Evolutionary conservation across 1,284 basidiomycete species (phyloP), one percentile per base, ranked within the genome.

Genomic region (Phylloporus sp.): DNA sequence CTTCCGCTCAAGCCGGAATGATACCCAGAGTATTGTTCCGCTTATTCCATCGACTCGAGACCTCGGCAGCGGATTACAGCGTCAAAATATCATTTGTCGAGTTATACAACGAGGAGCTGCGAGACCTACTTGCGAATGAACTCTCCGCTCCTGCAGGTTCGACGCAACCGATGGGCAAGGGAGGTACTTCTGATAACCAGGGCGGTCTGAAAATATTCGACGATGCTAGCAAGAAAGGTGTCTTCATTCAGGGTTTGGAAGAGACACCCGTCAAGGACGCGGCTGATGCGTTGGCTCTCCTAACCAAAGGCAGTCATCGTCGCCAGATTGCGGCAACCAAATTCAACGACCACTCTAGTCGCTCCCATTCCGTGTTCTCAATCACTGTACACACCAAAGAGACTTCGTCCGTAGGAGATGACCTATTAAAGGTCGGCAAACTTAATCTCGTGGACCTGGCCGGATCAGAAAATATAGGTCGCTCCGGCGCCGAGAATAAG

Each of bases 81-180:
- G 96, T 99, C 74, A 96, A 95, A 72, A 89, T 98, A 61, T 97
- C 95, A 0, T 98, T 92, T 75, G 86, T 99, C 61, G 98, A 99
- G 75, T 85, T 99, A n/a, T 99, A 99, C 80, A 99, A 99, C 74
- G 98, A 99, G 79, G 97, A 99, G 76, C 86, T 99, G n/a, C 92
- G 96, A 34, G 96, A 98, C 75, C 85, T 98, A 37, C 87, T 98
- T 39, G 87, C 92, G 4, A 81, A 82, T 66, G 92, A 96, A 28
- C 80, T 93, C 68, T 76, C 88, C 40, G 81, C 89, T 32, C 87
- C 91, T 28, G 76, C 78, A 13, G 86, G 84, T 47, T 82, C 82
- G 54, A 81, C 80, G 17, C 89, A 93, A 66, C 89, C 90, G 0
- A 92, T 93, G 90, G 88, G 88, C 29, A 83, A 87, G 76, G 86